A percentile compares a stretch with the other conserved stretches of the same genome.
Evolutionary conservation across 1,284 basidiomycete species (phyloP).

Genomic region (Microstroma glucosiphilum): DNA sequence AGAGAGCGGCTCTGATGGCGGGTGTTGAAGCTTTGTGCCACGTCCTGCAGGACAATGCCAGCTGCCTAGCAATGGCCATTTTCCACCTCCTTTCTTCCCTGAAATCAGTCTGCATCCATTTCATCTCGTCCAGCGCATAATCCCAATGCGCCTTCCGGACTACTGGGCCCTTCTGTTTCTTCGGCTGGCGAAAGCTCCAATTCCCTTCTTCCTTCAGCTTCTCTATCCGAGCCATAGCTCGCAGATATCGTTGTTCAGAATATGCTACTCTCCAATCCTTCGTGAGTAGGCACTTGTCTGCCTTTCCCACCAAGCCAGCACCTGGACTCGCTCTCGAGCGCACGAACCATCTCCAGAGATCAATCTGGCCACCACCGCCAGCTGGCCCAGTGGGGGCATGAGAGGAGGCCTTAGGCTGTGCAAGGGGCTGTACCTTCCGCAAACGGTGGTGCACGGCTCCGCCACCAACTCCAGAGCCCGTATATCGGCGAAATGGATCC

Average conservation of each 20-base stretch:
- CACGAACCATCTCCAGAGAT: conserved; percentile 45
- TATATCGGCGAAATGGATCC: conserved; percentile 43
- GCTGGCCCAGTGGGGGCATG: conserved; percentile 28
- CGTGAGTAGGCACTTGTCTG: conserved; percentile 47
- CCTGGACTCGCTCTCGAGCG: conserved; percentile 42
- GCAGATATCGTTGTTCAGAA: conserved; percentile 53
- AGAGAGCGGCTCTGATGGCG: conserved; percentile 17
- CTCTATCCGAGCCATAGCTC: conserved; percentile 80
- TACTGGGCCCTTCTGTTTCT: conserved; percentile 79
- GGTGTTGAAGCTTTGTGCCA: conserved; percentile 71
- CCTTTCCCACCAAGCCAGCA: conserved; percentile 46
- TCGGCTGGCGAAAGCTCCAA: conserved; percentile 93
- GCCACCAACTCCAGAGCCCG: conserved; percentile 39
- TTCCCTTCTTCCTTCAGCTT: conserved; percentile 69
- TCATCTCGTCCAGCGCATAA: conserved; percentile 93
- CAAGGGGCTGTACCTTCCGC: conserved; percentile 18
- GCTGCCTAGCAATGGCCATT: conserved; percentile 70
- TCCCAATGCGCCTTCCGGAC: conserved; percentile 88
- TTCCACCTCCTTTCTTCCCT: conserved; percentile 93
- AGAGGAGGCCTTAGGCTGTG: background rate
- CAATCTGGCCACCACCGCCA: conserved; percentile 31
- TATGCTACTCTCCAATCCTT: conserved; percentile 49
- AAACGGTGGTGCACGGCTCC: conserved; percentile 43
- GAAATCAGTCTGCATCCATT: conserved; percentile 94
- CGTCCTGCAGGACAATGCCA: conserved; percentile 76